Evolutionary conservation across 108 stramenopile species (phyloP), one percentile per base, ranked within the genome.

Genomic region (Stephanodiscus triporus): DNA sequence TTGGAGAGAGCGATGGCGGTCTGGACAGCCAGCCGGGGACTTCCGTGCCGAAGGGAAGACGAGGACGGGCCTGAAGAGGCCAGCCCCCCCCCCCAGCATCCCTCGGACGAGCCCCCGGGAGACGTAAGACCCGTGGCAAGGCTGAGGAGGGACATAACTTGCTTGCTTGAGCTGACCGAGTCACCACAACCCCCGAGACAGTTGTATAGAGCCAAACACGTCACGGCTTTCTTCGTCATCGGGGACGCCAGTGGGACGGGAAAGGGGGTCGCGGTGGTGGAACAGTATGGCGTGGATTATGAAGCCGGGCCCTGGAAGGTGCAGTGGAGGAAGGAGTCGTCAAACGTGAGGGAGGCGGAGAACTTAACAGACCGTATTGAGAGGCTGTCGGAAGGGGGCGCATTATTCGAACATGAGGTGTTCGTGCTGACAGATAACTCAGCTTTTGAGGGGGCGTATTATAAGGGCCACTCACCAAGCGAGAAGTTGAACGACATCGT

Each of bases 371-470:
- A 20, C 17, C 4, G 20, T 3, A 4, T 50, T 10, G 49, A 50
- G 20, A 20, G 49, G 49, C 20, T 50, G 49, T 4, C 4, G 20
- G 20, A 5, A 3, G 9, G 20, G 2, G 58, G 68, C 0, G 20
- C 36, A 22, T 17, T 75, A 8, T 65, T 30, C 13, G 75, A n/a
- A n/a, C n/a, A n/a, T n/a, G n/a, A n/a, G n/a, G n/a, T n/a, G n/a
- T n/a, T n/a, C n/a, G n/a, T n/a, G n/a, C 63, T 78, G 29, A 87
- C 83, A 1, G 83, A 84, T 76, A 87, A 87, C 59, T 43, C 37
- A 0, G 48, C 48, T 4, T 66, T 75, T 26, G 82, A 86, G 55
- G 55, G 54, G 5, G 75, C 77, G 13, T 82, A 73, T 69, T 79
- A 76, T 27, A 77, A 72, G 27, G 88, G 88, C 20, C 72, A 65